Evolutionary conservation across 371 early-diverging fungal genomes (phyloP).

Genomic region (Coemansia sp.): DNA sequence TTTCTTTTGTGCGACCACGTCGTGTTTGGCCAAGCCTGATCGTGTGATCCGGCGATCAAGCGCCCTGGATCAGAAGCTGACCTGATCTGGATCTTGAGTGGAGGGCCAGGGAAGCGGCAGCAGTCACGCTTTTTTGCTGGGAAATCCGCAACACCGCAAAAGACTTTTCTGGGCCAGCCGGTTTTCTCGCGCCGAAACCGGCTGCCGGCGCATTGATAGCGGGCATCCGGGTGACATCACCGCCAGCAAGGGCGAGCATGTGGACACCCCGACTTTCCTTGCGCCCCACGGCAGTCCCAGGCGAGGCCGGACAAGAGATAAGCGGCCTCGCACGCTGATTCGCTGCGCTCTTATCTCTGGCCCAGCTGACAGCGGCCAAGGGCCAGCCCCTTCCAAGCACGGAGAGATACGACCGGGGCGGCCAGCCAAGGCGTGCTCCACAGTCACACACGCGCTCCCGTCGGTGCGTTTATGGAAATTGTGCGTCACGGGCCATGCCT

Average conservation of each 20-base stretch:
- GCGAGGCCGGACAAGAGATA: neutral
- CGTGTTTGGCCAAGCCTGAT: neutral
- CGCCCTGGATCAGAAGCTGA: no score
- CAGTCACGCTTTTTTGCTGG: no score
- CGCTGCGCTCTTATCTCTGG: neutral
- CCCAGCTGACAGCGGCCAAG: neutral
- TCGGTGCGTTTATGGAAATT: neutral
- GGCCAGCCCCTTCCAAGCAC: slow-evolving; percentile 2
- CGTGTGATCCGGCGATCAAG: neutral
- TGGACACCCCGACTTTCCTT: no score
- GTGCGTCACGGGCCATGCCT: neutral
- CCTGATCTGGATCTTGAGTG: no score
- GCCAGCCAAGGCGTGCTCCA: neutral
- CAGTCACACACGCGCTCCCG: slow-evolving; percentile 6
- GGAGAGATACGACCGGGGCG: neutral
- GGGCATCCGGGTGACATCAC: no score
- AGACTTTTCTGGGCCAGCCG: no score
- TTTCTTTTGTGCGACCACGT: neutral
- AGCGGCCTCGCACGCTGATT: neutral
- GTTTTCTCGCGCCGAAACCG: no score
- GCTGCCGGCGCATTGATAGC: no score
- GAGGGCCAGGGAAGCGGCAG: no score
- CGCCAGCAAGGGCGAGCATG: no score
- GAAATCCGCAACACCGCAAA: no score
- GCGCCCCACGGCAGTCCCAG: no score